Evolutionary conservation across 352 stramenopile species (phyloP).

Genomic region (Pythium guiyangense): DNA sequence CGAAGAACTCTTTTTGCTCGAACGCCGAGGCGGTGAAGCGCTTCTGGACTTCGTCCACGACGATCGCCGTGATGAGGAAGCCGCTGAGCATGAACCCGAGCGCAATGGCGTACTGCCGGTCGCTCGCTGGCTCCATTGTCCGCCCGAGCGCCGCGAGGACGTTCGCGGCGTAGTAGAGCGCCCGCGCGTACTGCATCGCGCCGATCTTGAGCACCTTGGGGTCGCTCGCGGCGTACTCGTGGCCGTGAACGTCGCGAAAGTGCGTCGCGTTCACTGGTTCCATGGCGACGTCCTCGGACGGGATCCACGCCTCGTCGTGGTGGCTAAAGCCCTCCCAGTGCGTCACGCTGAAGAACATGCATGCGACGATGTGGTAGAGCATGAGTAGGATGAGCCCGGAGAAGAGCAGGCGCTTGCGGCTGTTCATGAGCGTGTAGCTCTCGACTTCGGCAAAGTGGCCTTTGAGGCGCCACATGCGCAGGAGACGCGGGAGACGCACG

Average conservation of each 20-base stretch:
- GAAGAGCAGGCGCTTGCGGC: slow-evolving; percentile 31
- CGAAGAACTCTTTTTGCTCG: slow-evolving; percentile 68
- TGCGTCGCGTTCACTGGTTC: slow-evolving; percentile 26
- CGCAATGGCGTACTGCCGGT: slow-evolving; percentile 39
- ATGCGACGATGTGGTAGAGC: slow-evolving; percentile 51
- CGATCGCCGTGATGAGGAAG: slow-evolving; percentile 58
- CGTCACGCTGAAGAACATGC: slow-evolving; percentile 46
- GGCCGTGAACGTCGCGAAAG: slow-evolving; percentile 23
- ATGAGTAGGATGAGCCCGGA: slow-evolving; percentile 36
- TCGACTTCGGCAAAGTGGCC: slow-evolving; percentile 32
- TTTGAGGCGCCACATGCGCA: slow-evolving; percentile 30
- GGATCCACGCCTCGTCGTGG: slow-evolving; percentile 38
- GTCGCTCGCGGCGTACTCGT: slow-evolving; percentile 15
- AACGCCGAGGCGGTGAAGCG: slow-evolving; percentile 57
- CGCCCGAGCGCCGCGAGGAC: slow-evolving; percentile 35
- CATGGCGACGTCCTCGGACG: slow-evolving; percentile 38
- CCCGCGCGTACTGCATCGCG: slow-evolving; percentile 47
- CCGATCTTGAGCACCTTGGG: slow-evolving; percentile 24
- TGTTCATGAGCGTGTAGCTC: slow-evolving; percentile 34
- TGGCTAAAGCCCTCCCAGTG: slow-evolving; percentile 37
- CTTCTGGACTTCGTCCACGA: slow-evolving; percentile 71
- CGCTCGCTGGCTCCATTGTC: slow-evolving; percentile 43
- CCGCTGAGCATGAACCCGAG: slow-evolving; percentile 66
- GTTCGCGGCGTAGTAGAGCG: slow-evolving; percentile 55
- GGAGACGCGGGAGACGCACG: slow-evolving; percentile 26